Base-by-base conservation (phyloP, 1,284 basidiomycete genomes). In the Laetiporus sulphureus region DNA sequence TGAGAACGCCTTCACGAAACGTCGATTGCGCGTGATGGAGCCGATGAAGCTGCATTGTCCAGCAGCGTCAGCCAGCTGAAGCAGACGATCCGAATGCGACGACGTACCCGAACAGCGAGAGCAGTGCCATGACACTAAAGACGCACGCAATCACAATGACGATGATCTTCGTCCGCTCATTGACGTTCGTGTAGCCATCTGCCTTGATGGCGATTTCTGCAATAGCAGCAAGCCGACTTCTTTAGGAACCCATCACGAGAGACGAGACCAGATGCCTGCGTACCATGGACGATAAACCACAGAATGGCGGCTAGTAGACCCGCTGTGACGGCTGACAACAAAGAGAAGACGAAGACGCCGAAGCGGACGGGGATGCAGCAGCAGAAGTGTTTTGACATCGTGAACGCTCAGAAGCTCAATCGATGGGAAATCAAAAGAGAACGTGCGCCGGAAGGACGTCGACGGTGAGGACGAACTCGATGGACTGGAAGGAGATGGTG, bases 311-410 rank as follows among this genome's bases (percentile, higher is more conserved):
- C 66, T 3, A 71, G 48, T 16, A 69, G 48, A 2, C 63, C 64
- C 15, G 70, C 67, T 12, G 61, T 56, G 23, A 69, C 42, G 49
- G 74, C 61, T 25, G 67, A 65, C 20, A 75, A 45, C 16, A 74
- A 53, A 20, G 72, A 71, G 47, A 79, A 65, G 49, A 80, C 65
- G 58, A 80, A 75, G 34, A 79, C 76, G 45, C 73, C 77, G 30
- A 73, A 60, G 42, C 77, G 68, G 52, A 81, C 73, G 30, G 78
- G 74, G 48, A 81, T 67, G 56, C 76, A 79, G 60, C 69, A 77
- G 59, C 73, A 79, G 60, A 79, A 81, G 45, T 59, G 57, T 44
- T 49, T 48, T 13, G 59, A 61, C 58, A 59, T 59, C n/a, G n/a
- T n/a, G n/a, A n/a, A n/a, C n/a, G n/a, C n/a, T n/a, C n/a, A n/a